Base-by-base conservation (phyloP, 2,329 filamentous ascomycete genomes). In the Lasiodiplodia sp. region DNA sequence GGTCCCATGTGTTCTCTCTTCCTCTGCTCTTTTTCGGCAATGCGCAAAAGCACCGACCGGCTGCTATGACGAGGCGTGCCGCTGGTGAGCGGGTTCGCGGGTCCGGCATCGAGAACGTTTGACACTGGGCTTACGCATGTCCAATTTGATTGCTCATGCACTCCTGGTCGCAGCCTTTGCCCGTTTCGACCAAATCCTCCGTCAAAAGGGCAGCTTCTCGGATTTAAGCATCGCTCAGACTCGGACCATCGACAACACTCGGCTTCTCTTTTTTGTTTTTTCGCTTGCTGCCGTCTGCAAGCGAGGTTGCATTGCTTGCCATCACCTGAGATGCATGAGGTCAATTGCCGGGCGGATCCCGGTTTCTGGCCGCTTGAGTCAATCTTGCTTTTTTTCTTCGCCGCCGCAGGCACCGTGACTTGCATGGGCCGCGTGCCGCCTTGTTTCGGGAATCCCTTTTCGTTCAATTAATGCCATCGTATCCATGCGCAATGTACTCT, bases 301-400 rank as follows among this genome's bases (percentile, higher is more conserved):
- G 28, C 60, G 47, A 64, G 12, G 60, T 64, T 64, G 51, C 60
- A 64, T 64, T 64, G 44, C 44, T 38, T 25, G n/a, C n/a, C 31
- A 38, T 28, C 60, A 31, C 47, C 51, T 52, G 44, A 64, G 14
- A 14, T n/a, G 25, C 52, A 47, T 56, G 25, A 23, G 4, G 37
- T 12, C n/a, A 34, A 12, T 23, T 40, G 55, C 34, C 14, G 40
- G 40, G n/a, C 28, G 16, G 21, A 60, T 18, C 10, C 11, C 44
- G 47, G 28, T 37, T 14, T 64, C 44, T 25, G 23, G 25, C 12
- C 25, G 12, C 18, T 23, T 31, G n/a, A 38, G 28, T 37, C 28
- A 38, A 38, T 38, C 47, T 52, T 64, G n/a, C 31, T 40, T 64
- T 52, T 64, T 52, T 52, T 51, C 60, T 2, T 18, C 11, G 16